Evolutionary conservation across 495 filamentous ascomycete species (phyloP).

Genomic region (Podospora anserina): DNA sequence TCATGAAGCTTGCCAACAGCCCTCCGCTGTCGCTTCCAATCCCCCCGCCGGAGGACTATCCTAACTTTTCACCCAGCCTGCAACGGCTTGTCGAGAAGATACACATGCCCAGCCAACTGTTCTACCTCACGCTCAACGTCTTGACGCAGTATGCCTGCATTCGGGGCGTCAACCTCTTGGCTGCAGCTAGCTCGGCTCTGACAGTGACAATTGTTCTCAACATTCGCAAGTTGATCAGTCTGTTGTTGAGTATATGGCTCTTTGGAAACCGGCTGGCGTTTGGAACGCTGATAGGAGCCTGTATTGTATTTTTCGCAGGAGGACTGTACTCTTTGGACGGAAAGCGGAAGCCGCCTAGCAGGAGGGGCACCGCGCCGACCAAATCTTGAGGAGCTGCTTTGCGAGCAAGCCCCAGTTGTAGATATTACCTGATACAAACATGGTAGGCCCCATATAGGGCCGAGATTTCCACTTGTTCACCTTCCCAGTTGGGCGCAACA

Average conservation of each 20-base stretch:
- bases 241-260: constrained; percentile 84
- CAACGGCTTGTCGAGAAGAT: constrained; percentile 38
- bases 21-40: constrained; percentile 44
- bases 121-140: constrained; percentile 74
- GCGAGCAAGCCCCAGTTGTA: neutral
- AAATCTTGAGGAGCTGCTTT: constrained; percentile 20
- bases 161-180: constrained; percentile 87
- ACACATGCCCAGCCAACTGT: constrained; percentile 64
- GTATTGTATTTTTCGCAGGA: constrained; percentile 82
- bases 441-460: neutral
- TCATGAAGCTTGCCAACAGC: constrained; percentile 49
- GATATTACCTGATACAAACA: constrained; percentile 4
- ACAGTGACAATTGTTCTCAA: constrained; percentile 96
- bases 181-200: constrained; percentile 78
- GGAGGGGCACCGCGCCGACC: constrained; percentile 18
- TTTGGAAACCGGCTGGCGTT: constrained; percentile 79
- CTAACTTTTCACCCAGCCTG: constrained; percentile 25
- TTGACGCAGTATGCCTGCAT: constrained; percentile 93
- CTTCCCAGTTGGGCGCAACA: neutral
- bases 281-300: constrained; percentile 75
- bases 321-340: constrained; percentile 82
- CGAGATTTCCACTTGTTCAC: neutral
- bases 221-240: constrained; percentile 87
- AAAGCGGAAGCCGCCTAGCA: constrained; percentile 34
- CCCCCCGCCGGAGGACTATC: constrained; percentile 28